phyloP scores from a whole-genome alignment of 768 basidiomycete species.

The Lyophyllum semitale region DNA sequence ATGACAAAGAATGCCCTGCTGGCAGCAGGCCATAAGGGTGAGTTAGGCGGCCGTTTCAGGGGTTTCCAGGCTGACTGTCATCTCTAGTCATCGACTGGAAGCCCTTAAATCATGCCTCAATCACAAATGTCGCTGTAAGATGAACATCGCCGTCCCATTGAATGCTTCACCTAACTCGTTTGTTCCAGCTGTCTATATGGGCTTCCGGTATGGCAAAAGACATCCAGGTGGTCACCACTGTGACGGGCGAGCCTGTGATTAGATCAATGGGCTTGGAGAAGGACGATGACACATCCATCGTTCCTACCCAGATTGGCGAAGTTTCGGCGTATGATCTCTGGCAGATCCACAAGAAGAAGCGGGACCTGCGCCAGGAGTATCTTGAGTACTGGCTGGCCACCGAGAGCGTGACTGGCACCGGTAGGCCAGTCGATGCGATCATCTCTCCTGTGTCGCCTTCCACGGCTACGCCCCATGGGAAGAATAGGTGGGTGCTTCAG shows the following conservation, averaged over 20 bases:
- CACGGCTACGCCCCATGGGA: slow-evolving; percentile 65
- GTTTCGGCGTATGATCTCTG: slow-evolving; percentile 59
- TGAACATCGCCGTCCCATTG: not conserved
- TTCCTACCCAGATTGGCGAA: not conserved
- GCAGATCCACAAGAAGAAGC: slow-evolving; percentile 60
- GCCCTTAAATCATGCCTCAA: slow-evolving; percentile 51
- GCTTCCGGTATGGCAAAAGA: slow-evolving; percentile 51
- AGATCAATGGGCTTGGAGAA: slow-evolving; percentile 42
- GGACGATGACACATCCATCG: not conserved
- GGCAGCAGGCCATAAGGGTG: slow-evolving; percentile 67
- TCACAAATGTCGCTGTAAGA: slow-evolving; percentile 44
- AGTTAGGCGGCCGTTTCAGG: not conserved
- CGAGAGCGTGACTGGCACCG: slow-evolving; percentile 54
- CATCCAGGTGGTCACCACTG: slow-evolving; percentile 33
- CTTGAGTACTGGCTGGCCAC: slow-evolving; percentile 66
- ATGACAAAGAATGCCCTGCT: slow-evolving; percentile 55
- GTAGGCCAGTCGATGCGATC: slow-evolving; percentile 75
- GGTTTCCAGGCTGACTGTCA: not conserved
- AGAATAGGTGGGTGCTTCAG: slow-evolving; percentile 40
- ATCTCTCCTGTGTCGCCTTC: slow-evolving; percentile 64
- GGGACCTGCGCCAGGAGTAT: slow-evolving; percentile 54
- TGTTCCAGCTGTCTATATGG: slow-evolving; percentile 40
- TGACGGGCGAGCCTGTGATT: slow-evolving; percentile 58
- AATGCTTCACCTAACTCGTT: not conserved
- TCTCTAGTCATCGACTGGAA: slow-evolving; percentile 69